These are phyloP conservation scores for Arthrobotrys conoides DNA, from an alignment of 2,329 filamentous ascomycete species.

Conservation along the genomic window DNA sequence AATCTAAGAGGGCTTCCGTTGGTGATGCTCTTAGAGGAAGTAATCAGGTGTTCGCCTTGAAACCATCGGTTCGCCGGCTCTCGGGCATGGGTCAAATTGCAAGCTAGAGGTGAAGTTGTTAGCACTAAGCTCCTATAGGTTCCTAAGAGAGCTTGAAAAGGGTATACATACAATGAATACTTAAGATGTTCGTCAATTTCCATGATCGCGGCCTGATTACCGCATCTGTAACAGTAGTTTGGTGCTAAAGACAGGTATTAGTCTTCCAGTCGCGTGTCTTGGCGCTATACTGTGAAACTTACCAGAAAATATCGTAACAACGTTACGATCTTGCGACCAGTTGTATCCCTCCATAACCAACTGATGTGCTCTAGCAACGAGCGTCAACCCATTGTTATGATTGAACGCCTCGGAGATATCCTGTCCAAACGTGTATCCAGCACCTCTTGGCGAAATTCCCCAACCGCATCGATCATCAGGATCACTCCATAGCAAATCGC, in stretches of 20 bases:
- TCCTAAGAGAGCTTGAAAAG: too few species aligned
- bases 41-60: constrained; percentile 97
- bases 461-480: constrained; percentile 96
- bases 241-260: constrained; percentile 72
- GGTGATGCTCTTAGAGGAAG: constrained; percentile 79
- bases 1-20: constrained; percentile 60
- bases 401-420: constrained; percentile 99
- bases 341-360: constrained; percentile 99
- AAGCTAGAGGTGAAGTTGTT: constrained; percentile 74
- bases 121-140: background rate
- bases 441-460: constrained; percentile 94
- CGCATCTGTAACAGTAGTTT: constrained; percentile 98
- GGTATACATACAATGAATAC: constrained; percentile 90
- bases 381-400: constrained; percentile 96
- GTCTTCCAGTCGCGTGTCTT: background rate
- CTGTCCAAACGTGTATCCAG: constrained; percentile 94
- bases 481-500: constrained; percentile 97
- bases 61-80: constrained; percentile 98
- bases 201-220: constrained; percentile 99
- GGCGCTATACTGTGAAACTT: constrained; percentile 18
- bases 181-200: constrained; percentile 99
- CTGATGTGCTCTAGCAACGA: constrained; percentile 96
- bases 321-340: constrained; percentile 98
- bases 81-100: constrained; percentile 98
- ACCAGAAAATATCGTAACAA: constrained; percentile 99